These are phyloP conservation scores for Tylopilus sp. DNA, from an alignment of 1,284 basidiomycete species.

Conservation along the genomic window DNA sequence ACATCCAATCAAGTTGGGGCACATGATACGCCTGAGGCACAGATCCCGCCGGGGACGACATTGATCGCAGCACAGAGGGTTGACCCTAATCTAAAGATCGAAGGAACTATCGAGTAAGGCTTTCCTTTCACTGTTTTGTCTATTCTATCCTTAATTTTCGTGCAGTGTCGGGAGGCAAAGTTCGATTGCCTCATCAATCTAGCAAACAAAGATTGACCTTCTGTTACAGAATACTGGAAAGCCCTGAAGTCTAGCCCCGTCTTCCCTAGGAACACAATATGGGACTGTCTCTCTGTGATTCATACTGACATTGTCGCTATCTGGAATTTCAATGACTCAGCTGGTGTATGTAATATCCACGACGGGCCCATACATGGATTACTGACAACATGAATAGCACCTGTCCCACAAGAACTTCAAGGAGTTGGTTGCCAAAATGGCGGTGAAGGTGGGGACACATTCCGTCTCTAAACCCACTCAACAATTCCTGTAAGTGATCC, in stretches of 20 bases:
- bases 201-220: constrained; percentile 31
- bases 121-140: background rate
- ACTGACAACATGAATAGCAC: background rate
- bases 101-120: background rate
- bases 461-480: background rate
- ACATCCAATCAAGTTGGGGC: background rate
- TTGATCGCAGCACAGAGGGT: background rate
- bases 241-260: constrained; percentile 3
- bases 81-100: constrained; percentile 1
- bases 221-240: constrained; percentile 7
- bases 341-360: background rate
- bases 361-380: background rate
- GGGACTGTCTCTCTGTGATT: constrained; percentile 5
- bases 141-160: background rate
- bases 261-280: background rate
- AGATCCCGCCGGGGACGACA: background rate
- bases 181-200: background rate
- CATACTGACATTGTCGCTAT: constrained; percentile 3
- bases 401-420: constrained; percentile 1
- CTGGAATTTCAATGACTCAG: constrained; percentile 9
- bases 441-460: background rate
- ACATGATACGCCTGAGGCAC: background rate
- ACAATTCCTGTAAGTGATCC: background rate
- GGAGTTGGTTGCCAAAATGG: background rate
- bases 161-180: constrained; percentile 5